Conservation (phyloP, 2,329 filamentous ascomycete species). For the Ophiobolus disseminans region DNA sequence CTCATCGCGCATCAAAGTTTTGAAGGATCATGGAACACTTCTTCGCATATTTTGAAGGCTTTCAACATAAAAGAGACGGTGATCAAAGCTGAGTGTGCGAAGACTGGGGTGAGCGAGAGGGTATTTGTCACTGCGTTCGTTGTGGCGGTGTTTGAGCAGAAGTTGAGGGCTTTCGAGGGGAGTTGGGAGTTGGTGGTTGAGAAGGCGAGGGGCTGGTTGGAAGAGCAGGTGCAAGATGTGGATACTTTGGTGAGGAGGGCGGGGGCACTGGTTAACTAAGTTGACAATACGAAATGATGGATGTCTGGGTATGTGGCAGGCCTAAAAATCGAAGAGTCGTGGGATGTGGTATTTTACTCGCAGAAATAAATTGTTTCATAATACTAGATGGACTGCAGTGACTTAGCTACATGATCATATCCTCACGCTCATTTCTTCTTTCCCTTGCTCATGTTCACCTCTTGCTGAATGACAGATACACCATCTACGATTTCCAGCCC, state of each 20-base stretch:
- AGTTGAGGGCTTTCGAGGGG: slow-evolving; percentile 56
- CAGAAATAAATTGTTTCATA: too few species aligned
- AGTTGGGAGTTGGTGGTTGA: slow-evolving; percentile 70
- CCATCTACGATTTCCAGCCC: neutral
- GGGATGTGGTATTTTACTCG: too few species aligned
- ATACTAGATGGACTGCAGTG: too few species aligned
- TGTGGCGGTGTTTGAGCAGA: slow-evolving; percentile 58
- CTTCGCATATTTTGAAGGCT: slow-evolving; percentile 23
- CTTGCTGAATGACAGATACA: neutral
- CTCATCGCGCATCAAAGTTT: slow-evolving; percentile 65
- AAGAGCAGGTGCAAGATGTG: slow-evolving; percentile 6
- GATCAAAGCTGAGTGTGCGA: neutral
- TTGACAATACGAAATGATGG: neutral
- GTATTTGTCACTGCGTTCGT: slow-evolving; percentile 52
- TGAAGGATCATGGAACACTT: slow-evolving; percentile 60
- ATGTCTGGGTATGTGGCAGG: too few species aligned
- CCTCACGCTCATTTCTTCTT: neutral
- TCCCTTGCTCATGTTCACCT: neutral
- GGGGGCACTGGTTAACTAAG: neutral
- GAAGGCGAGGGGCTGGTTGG: slow-evolving; percentile 61
- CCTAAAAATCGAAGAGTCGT: too few species aligned
- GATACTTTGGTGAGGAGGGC: slow-evolving; percentile 8
- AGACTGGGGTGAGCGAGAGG: slow-evolving; percentile 15
- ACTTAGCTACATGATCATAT: neutral
- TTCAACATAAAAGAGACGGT: slow-evolving; percentile 15